Evolutionary conservation across 192 early-diverging fungal genomes (phyloP).

Genomic region (Coemansia sp.): DNA sequence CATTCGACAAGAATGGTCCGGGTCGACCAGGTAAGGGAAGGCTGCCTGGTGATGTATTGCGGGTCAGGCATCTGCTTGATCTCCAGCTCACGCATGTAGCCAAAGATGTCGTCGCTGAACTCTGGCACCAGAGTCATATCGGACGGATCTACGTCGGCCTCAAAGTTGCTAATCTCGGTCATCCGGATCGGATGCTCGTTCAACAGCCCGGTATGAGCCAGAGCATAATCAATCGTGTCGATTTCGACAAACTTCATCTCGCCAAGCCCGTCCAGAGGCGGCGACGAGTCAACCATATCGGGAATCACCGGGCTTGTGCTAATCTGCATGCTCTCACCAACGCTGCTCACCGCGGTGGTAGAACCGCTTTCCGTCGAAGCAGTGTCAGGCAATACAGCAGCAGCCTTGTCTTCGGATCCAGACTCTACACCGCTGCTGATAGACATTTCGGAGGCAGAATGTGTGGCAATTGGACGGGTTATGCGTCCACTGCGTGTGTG

Average conservation of each 20-base stretch:
- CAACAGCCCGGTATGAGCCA: slow-evolving; percentile 37
- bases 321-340: slow-evolving; percentile 5
- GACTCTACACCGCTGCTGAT: not conserved
- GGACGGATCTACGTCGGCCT: slow-evolving; percentile 56
- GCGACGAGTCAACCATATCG: not conserved
- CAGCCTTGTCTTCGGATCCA: not conserved
- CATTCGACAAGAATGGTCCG: slow-evolving; percentile 59
- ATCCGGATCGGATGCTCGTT: slow-evolving; percentile 36
- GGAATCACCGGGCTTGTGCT: slow-evolving; percentile 1
- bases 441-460: slow-evolving; percentile 8
- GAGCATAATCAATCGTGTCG: slow-evolving; percentile 47
- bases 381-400: not conserved
- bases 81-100: slow-evolving; percentile 64
- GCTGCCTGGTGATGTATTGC: slow-evolving; percentile 55
- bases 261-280: not conserved
- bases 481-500: slow-evolving; percentile 47
- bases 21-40: slow-evolving; percentile 54
- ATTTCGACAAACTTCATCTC: slow-evolving; percentile 42
- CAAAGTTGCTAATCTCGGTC: slow-evolving; percentile 46
- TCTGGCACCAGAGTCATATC: slow-evolving; percentile 59
- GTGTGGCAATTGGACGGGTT: slow-evolving; percentile 1
- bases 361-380: not conserved
- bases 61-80: slow-evolving; percentile 56
- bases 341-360: slow-evolving; percentile 18
- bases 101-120: slow-evolving; percentile 64